Evolutionary conservation across 345 rosid species (phyloP), one percentile per base, ranked within the genome.

Genomic region (Euphorbia lathyris): DNA sequence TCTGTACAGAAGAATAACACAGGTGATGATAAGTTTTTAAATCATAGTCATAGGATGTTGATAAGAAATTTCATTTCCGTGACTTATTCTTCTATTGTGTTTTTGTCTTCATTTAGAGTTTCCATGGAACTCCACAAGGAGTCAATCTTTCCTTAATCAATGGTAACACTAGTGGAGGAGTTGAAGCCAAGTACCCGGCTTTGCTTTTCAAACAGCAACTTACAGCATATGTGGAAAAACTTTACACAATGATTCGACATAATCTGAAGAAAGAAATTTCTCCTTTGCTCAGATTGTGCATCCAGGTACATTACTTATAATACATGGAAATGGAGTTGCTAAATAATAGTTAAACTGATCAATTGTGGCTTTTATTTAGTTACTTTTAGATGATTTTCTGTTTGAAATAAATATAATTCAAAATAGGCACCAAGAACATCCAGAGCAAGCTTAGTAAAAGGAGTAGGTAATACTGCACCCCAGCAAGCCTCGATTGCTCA

Each of bases 161-260:
- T 30, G 85, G 90, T 58, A 78, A 89, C 52, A 75, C 74, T 56
- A 84, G 72, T 36, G 82, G 87, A 29, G 97, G 94, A 78, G 84
- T 93, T 68, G 98, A 93, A 80, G 98, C 98, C 50, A 93, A 93
- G 77, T 93, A 93, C 78, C 98, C 98, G 1, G 98, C 98, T 67
- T 72, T 93, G 84, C 92, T 93, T 76, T 93, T 93, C 79, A 93
- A 93, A 73, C 98, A 93, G 83, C 98, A 93, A 74, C 92, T 93
- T 67, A 93, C 97, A 13, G 98, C 98, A 42, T 93, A 90, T 74
- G 97, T 93, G 19, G 98, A 93, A 75, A 93, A 93, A 85, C 89
- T 93, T 70, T 93, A 93, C 36, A 97, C 97, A 63, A 93, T 93
- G 97, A 89, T 93, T 78, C 81, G 98, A 19, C 97, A 93, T 79